phyloP scores from a whole-genome alignment of 306 rosid species.

The Cyamopsis tetragonoloba region DNA sequence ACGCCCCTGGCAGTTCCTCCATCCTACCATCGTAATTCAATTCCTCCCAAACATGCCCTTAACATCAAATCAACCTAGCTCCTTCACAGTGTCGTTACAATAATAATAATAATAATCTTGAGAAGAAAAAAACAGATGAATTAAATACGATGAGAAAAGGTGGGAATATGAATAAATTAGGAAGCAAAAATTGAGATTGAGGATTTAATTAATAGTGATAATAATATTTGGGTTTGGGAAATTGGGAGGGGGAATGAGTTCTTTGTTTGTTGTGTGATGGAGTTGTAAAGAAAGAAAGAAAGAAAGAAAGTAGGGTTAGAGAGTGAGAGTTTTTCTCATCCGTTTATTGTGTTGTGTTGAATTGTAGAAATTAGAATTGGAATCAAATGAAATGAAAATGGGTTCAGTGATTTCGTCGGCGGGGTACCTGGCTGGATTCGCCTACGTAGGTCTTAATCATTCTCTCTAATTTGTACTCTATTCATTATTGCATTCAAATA shows the following conservation, averaged over 20 bases:
- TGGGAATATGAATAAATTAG: background rate
- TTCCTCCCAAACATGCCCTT: constrained; percentile 18
- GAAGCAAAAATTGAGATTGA: background rate
- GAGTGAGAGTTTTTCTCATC: background rate
- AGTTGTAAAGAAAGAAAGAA: too few relatives aligned
- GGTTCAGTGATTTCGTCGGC: constrained; percentile 18
- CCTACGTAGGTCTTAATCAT: background rate
- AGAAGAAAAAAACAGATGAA: too few relatives aligned
- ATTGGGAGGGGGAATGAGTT: background rate
- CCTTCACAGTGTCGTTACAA: background rate
- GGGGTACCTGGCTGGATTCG: background rate
- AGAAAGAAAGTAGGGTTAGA: background rate
- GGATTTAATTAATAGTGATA: background rate
- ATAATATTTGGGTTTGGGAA: background rate
- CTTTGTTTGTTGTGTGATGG: too few relatives aligned
- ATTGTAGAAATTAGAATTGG: too few relatives aligned
- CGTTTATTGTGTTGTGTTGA: background rate
- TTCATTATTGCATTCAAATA: background rate
- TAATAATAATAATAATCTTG: background rate
- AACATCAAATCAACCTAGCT: background rate
- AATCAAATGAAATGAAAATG: too few relatives aligned
- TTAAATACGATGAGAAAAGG: background rate
- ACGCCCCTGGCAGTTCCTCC: constrained; percentile 87
- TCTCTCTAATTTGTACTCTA: background rate
- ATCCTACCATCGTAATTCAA: constrained; percentile 33